Evolutionary conservation across 345 rosid genomes (phyloP).

Genomic region (Conringia planisiliqua): DNA sequence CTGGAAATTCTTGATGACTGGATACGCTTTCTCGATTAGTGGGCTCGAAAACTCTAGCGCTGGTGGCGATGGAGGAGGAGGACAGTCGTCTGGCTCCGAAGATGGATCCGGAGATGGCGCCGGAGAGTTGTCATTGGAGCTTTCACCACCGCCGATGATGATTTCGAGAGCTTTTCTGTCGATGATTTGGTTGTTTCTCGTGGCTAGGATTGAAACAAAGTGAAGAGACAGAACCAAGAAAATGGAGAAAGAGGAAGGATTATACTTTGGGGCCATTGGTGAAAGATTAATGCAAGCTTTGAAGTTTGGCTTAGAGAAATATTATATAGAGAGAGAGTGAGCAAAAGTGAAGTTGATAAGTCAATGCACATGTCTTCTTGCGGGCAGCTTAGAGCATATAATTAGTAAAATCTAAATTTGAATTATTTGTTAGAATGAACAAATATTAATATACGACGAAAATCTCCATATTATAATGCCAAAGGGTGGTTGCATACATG

Average conservation of each 20-base stretch:
- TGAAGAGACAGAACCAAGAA: constrained; percentile 22
- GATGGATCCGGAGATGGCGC: constrained; percentile 13
- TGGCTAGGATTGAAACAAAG: constrained; percentile 2
- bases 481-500: constrained; percentile 28
- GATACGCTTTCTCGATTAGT: constrained; percentile 40
- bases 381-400: background rate
- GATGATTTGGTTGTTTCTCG: constrained; percentile 6
- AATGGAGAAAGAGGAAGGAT: background rate
- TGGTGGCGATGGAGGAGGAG: background rate
- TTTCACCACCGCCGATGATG: constrained; percentile 23
- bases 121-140: background rate
- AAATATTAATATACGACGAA: background rate
- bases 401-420: background rate
- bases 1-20: constrained; percentile 69
- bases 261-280: constrained; percentile 13
- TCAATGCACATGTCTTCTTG: constrained; percentile 22
- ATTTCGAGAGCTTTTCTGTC: constrained; percentile 27
- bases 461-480: constrained; percentile 4
- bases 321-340: background rate
- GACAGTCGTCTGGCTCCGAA: constrained; percentile 13
- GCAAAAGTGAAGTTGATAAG: constrained; percentile 8
- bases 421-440: constrained; percentile 16
- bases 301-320: background rate
- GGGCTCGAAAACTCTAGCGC: constrained; percentile 24
- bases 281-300: background rate